phyloP scores from a whole-genome alignment of 805 yeast species.

The Kodamaea fukazawae region DNA sequence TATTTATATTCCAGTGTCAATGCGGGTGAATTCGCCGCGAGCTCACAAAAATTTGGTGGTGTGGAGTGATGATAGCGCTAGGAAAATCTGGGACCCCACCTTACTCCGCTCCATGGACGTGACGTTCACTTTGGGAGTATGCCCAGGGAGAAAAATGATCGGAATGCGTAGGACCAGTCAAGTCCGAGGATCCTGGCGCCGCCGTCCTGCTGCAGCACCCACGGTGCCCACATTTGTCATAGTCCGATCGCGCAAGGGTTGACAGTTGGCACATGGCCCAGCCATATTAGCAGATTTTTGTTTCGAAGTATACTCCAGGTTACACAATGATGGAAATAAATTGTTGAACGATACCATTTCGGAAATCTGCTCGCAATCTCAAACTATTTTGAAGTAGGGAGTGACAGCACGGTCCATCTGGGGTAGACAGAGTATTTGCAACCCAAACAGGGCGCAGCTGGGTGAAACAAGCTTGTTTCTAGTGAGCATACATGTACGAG shows the following conservation, averaged over 20 bases:
- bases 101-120: conserved; percentile 2
- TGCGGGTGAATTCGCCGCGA: conserved; percentile 4
- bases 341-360: too few species aligned
- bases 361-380: too few species aligned
- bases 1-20: not conserved
- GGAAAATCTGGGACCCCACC: conserved; percentile 5
- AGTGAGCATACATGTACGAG: too few species aligned
- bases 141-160: not conserved
- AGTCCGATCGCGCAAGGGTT: too few species aligned
- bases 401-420: too few species aligned
- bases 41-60: conserved; percentile 4
- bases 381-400: too few species aligned
- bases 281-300: too few species aligned
- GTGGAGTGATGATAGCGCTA: conserved; percentile 6
- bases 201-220: not conserved
- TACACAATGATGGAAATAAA: too few species aligned
- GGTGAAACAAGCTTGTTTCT: not conserved
- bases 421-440: too few species aligned
- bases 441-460: too few species aligned
- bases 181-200: not conserved
- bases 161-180: not conserved
- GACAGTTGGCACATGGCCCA: too few species aligned
- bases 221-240: not conserved
- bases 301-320: too few species aligned
- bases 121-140: not conserved